phyloP scores from a whole-genome alignment of 306 rosid species.

The Hippophae gyantsensis region DNA sequence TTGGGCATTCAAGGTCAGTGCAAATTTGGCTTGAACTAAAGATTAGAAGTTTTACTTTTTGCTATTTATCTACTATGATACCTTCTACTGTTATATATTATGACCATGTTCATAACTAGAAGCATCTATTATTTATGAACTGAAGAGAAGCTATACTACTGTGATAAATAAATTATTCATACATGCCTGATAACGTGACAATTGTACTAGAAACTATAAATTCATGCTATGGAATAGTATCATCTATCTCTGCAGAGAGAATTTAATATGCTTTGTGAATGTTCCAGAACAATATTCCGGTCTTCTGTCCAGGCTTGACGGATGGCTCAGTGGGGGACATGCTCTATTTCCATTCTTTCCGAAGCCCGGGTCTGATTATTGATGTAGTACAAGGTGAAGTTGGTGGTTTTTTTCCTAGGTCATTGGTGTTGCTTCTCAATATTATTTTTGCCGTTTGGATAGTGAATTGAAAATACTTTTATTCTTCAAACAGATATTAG shows the following conservation, averaged over 20 bases:
- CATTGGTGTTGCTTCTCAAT: slow-evolving; percentile 6
- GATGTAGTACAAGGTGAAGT: slow-evolving; percentile 68
- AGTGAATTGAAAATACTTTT: slow-evolving; percentile 9
- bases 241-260: background rate
- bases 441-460: background rate
- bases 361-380: slow-evolving; percentile 65
- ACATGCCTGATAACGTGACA: no score
- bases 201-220: no score
- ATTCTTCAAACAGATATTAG: slow-evolving; percentile 62
- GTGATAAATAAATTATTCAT: no score
- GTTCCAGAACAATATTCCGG: slow-evolving; percentile 80
- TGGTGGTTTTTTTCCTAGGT: background rate
- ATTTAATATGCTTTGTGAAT: slow-evolving; percentile 3
- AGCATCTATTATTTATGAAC: no score
- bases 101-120: no score
- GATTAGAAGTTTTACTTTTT: no score
- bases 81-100: no score
- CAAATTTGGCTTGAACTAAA: background rate
- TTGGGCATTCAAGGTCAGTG: slow-evolving; percentile 83
- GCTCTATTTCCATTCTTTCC: slow-evolving; percentile 85
- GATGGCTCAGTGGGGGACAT: slow-evolving; percentile 98
- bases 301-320: slow-evolving; percentile 83
- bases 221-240: background rate
- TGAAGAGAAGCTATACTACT: no score
- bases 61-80: no score